These are phyloP conservation scores for Didymellaceae sp. DNA, from an alignment of 2,329 filamentous ascomycete species.

Conservation along the genomic window DNA sequence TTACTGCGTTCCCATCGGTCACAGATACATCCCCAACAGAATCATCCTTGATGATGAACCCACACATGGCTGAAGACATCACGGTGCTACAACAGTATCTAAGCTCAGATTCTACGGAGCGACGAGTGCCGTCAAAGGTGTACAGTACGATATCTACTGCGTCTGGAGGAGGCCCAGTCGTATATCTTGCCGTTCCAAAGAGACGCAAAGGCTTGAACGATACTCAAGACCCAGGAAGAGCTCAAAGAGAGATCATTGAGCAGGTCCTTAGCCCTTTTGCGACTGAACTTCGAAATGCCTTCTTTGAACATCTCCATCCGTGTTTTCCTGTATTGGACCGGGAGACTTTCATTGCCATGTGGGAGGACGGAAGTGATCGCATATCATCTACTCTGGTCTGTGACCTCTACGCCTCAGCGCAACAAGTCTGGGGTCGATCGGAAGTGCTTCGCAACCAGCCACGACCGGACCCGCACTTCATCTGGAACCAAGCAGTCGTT, in stretches of 20 bases:
- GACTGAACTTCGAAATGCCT: conserved; percentile 17
- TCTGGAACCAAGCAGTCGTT: conserved; percentile 27
- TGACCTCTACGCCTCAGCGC: conserved; percentile 26
- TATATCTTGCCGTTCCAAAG: conserved; percentile 28
- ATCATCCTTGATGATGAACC: conserved; percentile 31
- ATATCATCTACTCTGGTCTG: conserved; percentile 28
- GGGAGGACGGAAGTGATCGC: conserved; percentile 17
- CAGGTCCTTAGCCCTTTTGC: conserved; percentile 20
- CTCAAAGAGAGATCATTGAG: conserved; percentile 27
- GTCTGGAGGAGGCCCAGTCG: conserved; percentile 20
- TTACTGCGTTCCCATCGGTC: conserved; percentile 9
- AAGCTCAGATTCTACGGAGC: conserved; percentile 8
- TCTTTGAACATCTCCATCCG: conserved; percentile 25
- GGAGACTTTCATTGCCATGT: conserved; percentile 21
- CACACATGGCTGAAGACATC: conserved; percentile 31
- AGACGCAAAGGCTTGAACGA: conserved; percentile 19
- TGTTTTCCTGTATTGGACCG: conserved; percentile 31
- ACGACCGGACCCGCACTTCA: conserved; percentile 23
- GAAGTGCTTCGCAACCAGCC: conserved; percentile 9
- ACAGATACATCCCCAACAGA: conserved; percentile 21
- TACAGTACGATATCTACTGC: conserved; percentile 25
- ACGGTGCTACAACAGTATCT: conserved; percentile 27
- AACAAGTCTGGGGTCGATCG: conserved; percentile 23
- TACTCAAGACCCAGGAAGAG: conserved; percentile 22
- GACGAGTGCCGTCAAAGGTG: background rate